Evolutionary conservation across 805 yeast genomes (phyloP).

Genomic region (Suhomyces prunicola): DNA sequence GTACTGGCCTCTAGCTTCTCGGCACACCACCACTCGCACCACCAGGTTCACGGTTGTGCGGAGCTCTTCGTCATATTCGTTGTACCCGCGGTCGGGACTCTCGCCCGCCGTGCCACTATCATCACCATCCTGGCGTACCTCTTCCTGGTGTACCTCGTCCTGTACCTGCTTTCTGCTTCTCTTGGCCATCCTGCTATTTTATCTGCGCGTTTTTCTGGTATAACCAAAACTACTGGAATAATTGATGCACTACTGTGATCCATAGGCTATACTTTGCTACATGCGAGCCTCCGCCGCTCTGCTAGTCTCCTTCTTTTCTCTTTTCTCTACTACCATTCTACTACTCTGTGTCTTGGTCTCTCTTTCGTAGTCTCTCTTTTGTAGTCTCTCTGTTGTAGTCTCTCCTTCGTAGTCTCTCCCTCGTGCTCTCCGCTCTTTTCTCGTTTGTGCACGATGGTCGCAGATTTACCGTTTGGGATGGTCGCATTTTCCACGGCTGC

Average conservation of each 20-base stretch:
- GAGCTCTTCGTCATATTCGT: conserved; percentile 3
- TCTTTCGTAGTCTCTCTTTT: too few relatives aligned
- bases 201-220: not conserved
- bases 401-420: not conserved
- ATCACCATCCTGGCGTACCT: too few relatives aligned
- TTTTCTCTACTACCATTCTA: too few relatives aligned
- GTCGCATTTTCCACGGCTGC: not conserved
- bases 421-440: not conserved
- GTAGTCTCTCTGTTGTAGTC: too few relatives aligned
- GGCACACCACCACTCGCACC: conserved; percentile 17
- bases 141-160: too few relatives aligned
- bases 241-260: too few relatives aligned
- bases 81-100: not conserved
- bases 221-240: too few relatives aligned
- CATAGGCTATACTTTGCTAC: too few relatives aligned
- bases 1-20: conserved; percentile 19
- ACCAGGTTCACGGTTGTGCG: conserved; percentile 7
- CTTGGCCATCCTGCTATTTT: not conserved
- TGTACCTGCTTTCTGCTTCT: not conserved
- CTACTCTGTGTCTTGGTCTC: too few relatives aligned
- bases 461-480: not conserved
- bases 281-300: too few relatives aligned
- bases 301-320: too few relatives aligned
- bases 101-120: not conserved
- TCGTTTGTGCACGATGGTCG: not conserved